A percentile compares a stretch with the other conserved stretches of the same genome.
Evolutionary conservation across 257 asterid genomes (phyloP).

Genomic region (Anisodus tanguticus): DNA sequence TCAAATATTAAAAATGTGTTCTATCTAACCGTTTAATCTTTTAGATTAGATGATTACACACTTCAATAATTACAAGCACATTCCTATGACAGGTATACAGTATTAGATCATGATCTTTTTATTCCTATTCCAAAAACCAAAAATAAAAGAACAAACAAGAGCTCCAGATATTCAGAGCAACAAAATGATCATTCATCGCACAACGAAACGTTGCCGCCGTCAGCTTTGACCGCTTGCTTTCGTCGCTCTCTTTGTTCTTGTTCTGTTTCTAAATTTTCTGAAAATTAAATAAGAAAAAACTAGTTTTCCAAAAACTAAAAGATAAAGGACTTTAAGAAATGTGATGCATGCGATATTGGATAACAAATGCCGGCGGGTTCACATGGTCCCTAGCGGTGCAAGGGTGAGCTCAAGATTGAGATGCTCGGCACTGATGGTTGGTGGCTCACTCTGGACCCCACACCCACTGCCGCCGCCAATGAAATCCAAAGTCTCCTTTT

Average conservation of each 20-base stretch:
- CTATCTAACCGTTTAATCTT: no score
- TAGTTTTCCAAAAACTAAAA: no score
- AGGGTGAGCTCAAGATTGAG: slow-evolving; percentile 52
- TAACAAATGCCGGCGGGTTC: not conserved
- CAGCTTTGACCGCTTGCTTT: not conserved
- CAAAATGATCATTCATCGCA: not conserved
- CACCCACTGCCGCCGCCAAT: slow-evolving; percentile 30
- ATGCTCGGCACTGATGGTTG: slow-evolving; percentile 32
- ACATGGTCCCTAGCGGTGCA: slow-evolving; percentile 51
- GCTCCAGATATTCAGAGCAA: not conserved
- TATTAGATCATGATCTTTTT: not conserved
- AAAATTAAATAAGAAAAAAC: no score
- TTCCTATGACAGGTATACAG: not conserved
- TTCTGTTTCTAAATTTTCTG: no score
- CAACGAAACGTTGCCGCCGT: not conserved
- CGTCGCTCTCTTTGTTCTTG: not conserved
- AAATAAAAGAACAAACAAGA: not conserved
- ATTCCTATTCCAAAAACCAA: not conserved
- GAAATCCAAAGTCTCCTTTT: slow-evolving; percentile 20
- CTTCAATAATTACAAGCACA: not conserved
- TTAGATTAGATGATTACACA: no score
- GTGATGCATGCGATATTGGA: not conserved
- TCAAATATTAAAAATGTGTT: no score
- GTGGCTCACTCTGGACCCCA: slow-evolving; percentile 49
- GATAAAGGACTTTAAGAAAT: no score